Conservation (phyloP, 257 asterid species). For the Plantago ovata region DNA sequence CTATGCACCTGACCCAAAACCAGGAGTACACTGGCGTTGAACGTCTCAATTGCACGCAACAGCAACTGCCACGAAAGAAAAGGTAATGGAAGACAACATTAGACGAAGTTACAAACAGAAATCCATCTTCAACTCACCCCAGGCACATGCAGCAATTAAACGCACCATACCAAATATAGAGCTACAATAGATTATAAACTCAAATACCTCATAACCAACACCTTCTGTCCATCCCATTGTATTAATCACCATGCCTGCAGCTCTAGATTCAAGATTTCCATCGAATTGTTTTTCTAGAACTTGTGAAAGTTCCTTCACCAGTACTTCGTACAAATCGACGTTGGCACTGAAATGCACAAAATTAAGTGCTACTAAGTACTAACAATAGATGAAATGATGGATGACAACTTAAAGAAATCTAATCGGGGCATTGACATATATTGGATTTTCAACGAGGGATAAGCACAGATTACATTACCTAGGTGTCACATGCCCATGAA, state of each 20-base stretch:
- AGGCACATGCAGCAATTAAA: too few relatives aligned
- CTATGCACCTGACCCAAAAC: conserved; percentile 90
- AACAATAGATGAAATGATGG: conserved; percentile 11
- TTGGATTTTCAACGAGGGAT: background rate
- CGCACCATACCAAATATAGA: conserved; percentile 5
- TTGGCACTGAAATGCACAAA: conserved; percentile 65
- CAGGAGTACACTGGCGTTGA: conserved; percentile 78
- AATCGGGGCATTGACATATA: conserved; percentile 8
- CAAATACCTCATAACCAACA: conserved; percentile 85
- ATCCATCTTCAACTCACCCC: conserved; percentile 9
- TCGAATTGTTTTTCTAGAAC: conserved; percentile 77
- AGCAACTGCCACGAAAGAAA: conserved; percentile 57
- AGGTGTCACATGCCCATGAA: conserved; percentile 85
- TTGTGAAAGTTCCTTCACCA: conserved; percentile 90
- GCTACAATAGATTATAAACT: background rate
- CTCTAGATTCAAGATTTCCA: conserved; percentile 87
- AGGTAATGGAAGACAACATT: conserved; percentile 1
- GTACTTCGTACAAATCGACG: conserved; percentile 77
- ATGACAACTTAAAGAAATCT: background rate
- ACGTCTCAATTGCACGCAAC: conserved; percentile 83
- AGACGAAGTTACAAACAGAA: background rate
- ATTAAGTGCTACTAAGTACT: background rate
- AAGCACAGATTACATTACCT: conserved; percentile 41
- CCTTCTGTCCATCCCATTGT: conserved; percentile 99
- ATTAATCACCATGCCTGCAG: conserved; percentile 92